Conservation (phyloP, 2,329 filamentous ascomycete species). For the Aspergillus pseudoglaucus region DNA sequence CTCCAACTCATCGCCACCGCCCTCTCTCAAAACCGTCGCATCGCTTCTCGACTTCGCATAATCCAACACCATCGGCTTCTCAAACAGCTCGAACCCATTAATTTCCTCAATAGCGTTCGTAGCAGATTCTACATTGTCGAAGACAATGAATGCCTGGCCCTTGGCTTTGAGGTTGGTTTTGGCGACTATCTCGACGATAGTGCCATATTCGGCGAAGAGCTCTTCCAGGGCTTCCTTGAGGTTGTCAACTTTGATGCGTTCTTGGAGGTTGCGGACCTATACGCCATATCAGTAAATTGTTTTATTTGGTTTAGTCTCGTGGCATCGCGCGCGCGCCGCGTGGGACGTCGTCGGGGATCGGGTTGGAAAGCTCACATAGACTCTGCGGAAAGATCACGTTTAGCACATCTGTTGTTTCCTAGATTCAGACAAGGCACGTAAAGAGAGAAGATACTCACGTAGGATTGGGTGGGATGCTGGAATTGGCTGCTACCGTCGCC, state of each 20-base stretch:
- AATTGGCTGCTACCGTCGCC: slow-evolving; percentile 27
- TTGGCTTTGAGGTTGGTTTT: slow-evolving; percentile 89
- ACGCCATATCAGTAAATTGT: slow-evolving; percentile 6
- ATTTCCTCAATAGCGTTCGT: slow-evolving; percentile 76
- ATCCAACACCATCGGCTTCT: slow-evolving; percentile 79
- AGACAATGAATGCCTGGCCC: slow-evolving; percentile 93
- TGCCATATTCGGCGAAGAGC: slow-evolving; percentile 85
- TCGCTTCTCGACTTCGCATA: slow-evolving; percentile 80
- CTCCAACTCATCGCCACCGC: slow-evolving; percentile 76
- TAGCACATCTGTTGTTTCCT: slow-evolving; percentile 3
- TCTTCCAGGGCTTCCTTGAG: slow-evolving; percentile 66
- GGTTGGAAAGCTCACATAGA: slow-evolving; percentile 31
- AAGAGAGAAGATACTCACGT: slow-evolving; percentile 26
- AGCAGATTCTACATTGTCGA: slow-evolving; percentile 73
- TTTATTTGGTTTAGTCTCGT: slow-evolving; percentile 2
- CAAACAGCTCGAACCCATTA: slow-evolving; percentile 88
- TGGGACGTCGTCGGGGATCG: slow-evolving; percentile 2
- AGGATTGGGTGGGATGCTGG: slow-evolving; percentile 30
- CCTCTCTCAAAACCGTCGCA: slow-evolving; percentile 69
- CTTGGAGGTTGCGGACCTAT: slow-evolving; percentile 75
- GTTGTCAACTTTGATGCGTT: slow-evolving; percentile 75
- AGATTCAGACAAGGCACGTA: neutral
- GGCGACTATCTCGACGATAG: slow-evolving; percentile 74
- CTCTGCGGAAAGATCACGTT: slow-evolving; percentile 22
- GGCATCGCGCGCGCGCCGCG: neutral